These are phyloP conservation scores for Penicillium griseofulvum DNA, from an alignment of 2,329 filamentous ascomycete genomes.

Conservation along the genomic window DNA sequence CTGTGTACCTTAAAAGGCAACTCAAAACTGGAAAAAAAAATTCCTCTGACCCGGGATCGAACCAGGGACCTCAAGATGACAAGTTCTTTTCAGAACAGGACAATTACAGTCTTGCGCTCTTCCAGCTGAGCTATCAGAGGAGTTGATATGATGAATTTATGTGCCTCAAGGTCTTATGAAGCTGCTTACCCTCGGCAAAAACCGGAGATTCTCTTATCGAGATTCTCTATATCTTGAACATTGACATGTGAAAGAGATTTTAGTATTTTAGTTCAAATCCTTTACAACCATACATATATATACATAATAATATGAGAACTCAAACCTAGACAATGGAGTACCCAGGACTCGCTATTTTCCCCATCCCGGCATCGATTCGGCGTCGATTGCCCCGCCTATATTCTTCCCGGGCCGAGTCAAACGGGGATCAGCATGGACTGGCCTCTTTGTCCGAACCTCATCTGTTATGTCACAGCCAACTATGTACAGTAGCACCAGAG, in stretches of 20 bases:
- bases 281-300: no score
- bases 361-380: conserved; percentile 30
- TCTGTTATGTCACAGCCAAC: conserved; percentile 6
- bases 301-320: no score
- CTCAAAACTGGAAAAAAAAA: neutral
- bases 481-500: neutral
- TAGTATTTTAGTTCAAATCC: neutral
- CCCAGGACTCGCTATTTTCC: conserved; percentile 17
- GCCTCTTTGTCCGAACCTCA: conserved; percentile 18
- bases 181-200: neutral
- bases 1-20: no score
- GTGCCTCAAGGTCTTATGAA: accelerated
- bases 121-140: conserved; percentile 3
- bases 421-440: conserved; percentile 9
- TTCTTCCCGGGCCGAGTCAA: conserved; percentile 13
- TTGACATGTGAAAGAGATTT: conserved; percentile 1
- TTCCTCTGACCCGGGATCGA: conserved; percentile 1
- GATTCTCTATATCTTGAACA: neutral
- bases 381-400: conserved; percentile 28
- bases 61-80: conserved; percentile 1
- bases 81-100: neutral
- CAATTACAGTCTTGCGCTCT: conserved; percentile 2
- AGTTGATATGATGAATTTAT: accelerated
- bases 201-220: neutral
- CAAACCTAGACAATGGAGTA: conserved; percentile 17